phyloP scores from a whole-genome alignment of 257 asterid species.

The Apocynum venetum region DNA sequence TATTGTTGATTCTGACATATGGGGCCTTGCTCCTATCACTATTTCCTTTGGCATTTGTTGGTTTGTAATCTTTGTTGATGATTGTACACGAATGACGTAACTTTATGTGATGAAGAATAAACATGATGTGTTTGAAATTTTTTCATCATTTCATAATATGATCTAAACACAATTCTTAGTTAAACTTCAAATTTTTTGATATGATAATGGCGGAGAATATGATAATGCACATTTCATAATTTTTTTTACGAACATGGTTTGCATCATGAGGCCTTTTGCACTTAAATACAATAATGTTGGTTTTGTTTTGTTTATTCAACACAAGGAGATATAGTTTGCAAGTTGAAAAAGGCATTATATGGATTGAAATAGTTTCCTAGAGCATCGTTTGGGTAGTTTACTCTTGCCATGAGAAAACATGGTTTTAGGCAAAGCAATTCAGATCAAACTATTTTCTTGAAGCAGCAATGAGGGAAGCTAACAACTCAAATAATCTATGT shows the following conservation, averaged over 20 bases:
- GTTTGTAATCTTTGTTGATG: slow-evolving; percentile 14
- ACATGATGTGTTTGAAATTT: not conserved
- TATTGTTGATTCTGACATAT: slow-evolving; percentile 6
- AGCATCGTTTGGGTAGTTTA: not conserved
- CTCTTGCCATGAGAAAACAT: not conserved
- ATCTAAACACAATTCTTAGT: not conserved
- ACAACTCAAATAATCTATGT: not conserved
- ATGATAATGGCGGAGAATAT: not conserved
- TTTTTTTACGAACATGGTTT: not conserved
- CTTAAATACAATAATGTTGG: not conserved
- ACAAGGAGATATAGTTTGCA: not conserved
- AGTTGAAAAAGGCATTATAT: not conserved
- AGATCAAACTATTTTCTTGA: not conserved
- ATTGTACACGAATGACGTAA: not conserved
- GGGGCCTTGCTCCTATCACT: not conserved
- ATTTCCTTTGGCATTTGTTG: not conserved
- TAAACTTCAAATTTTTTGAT: too few species aligned
- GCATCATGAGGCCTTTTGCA: not conserved
- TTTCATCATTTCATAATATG: not conserved
- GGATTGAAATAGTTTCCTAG: not conserved
- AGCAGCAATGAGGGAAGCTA: not conserved
- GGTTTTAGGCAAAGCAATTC: too few species aligned
- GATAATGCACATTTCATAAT: not conserved
- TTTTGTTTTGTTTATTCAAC: not conserved
- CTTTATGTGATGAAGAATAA: not conserved